Evolutionary conservation across 2,329 filamentous ascomycete species (phyloP), one percentile per base, ranked within the genome.

Genomic region (Clarireedia hainanense): DNA sequence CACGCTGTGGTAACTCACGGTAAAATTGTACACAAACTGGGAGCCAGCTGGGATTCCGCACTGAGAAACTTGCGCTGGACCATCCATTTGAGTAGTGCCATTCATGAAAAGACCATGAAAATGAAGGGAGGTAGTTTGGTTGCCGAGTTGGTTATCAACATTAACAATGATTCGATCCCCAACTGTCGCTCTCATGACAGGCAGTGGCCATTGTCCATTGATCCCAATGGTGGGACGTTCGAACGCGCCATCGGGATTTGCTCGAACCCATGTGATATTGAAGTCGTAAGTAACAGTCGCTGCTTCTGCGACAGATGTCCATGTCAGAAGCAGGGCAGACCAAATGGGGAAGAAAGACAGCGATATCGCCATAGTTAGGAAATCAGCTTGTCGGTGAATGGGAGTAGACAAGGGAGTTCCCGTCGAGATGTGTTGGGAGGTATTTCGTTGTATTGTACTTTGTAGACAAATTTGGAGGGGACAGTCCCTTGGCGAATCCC

Each of bases 161-260:
- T 71, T 67, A 36, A 71, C 68, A 26, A 71, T 65, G 5, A 84
- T 71, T 34, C 59, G 61, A 56, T 89, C 85, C 56, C 85, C 85
- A 50, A 83, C 73, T 48, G 77, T 77, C 39, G 80, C 84, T 51
- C 80, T 76, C 56, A 90, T 84, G 26, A 72, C 70, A 1, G 89
- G 88, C 52, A 87, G 78, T 1, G 88, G 89, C 85, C 88, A 90
- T 72, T 84, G 69, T 4, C 80, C 81, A 65, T 94, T 92, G 72
- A 94, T 86, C 47, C 86, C 87, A 66, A 92, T 88, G 3, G 80
- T 80, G n/a, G 82, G 77, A 34, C 88, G 78, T 40, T 80, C 75
- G 57, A 78, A 77, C 6, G 76, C 73, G 23, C 83, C 84, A 72
- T 92, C 88, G 0, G 88, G 89, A 63, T 88, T 86, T 36, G 84